A percentile compares a stretch with the other conserved stretches of the same genome.
Evolutionary conservation across 768 basidiomycete species (phyloP).

Genomic region (Leccinum sublutescens): DNA sequence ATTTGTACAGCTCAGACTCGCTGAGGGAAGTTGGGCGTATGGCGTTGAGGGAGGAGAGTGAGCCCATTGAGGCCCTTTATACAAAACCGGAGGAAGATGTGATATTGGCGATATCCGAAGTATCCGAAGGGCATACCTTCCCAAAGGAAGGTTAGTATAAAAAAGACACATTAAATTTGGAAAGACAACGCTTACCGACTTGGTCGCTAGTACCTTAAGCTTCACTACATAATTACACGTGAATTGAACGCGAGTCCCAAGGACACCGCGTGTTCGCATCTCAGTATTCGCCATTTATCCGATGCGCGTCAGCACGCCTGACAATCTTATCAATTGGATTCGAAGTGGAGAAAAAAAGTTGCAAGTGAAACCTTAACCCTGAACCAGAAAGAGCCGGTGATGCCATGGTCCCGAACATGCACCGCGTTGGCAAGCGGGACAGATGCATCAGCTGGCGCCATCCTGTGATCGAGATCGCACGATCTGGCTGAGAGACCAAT

Average conservation of each 20-base stretch:
- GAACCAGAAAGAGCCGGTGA: constrained; percentile 12
- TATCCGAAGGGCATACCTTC: constrained; percentile 18
- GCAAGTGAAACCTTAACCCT: constrained; percentile 19
- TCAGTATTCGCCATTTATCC: constrained; percentile 22
- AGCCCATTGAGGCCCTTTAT: constrained; percentile 25
- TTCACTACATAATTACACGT: constrained; percentile 33
- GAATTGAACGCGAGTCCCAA: constrained; percentile 20
- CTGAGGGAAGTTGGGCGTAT: constrained; percentile 19
- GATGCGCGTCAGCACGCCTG: neutral
- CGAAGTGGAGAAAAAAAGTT: neutral
- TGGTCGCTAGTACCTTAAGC: constrained; percentile 28
- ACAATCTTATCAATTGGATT: constrained; percentile 7
- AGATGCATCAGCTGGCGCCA: constrained; percentile 2
- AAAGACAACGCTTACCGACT: constrained; percentile 25
- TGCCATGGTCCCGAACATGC: neutral
- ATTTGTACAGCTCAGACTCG: constrained; percentile 27
- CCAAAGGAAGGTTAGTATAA: constrained; percentile 23
- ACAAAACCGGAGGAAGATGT: constrained; percentile 20
- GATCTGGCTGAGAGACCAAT: constrained; percentile 18
- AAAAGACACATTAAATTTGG: constrained; percentile 28
- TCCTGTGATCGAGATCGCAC: constrained; percentile 20
- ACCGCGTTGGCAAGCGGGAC: constrained; percentile 3
- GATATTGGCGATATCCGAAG: constrained; percentile 21
- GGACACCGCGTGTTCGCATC: constrained; percentile 27
- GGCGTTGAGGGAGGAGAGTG: constrained; percentile 8